phyloP scores from a whole-genome alignment of 345 rosid genomes.

The Lumnitzera littorea region DNA sequence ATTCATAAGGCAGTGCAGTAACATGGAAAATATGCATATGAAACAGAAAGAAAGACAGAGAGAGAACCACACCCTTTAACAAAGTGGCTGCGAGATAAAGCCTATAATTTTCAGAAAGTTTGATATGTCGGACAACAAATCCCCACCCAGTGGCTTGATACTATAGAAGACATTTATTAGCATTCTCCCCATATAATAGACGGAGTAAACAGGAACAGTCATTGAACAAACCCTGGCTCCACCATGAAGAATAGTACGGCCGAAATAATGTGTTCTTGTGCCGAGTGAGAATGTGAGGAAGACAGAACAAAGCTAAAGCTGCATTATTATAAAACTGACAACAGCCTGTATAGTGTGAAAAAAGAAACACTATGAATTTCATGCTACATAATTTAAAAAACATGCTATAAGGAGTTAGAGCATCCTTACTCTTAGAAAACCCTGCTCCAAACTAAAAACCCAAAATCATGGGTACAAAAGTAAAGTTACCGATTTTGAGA shows the following conservation, averaged over 20 bases:
- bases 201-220: neutral
- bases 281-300: conserved; percentile 98
- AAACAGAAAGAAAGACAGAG: conserved; percentile 10
- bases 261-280: conserved; percentile 92
- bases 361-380: neutral
- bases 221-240: conserved; percentile 75
- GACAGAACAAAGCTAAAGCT: conserved; percentile 88
- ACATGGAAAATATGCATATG: neutral
- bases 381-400: neutral
- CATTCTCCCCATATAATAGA: conserved; percentile 6
- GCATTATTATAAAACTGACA: conserved; percentile 88
- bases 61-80: conserved; percentile 61
- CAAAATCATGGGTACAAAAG: conserved; percentile 95
- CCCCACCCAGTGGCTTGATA: conserved; percentile 98
- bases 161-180: conserved; percentile 28
- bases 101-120: conserved; percentile 86
- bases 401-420: neutral
- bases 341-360: conserved; percentile 55
- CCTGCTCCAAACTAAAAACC: conserved; percentile 63
- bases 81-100: conserved; percentile 96
- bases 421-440: conserved; percentile 47
- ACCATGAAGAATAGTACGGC: conserved; percentile 95
- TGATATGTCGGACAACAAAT: conserved; percentile 89
- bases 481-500: conserved; percentile 85
- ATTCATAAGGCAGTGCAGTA: conserved; percentile 1